Conservation (phyloP, 2,329 filamentous ascomycete species). For the Aspergillus tanneri region DNA sequence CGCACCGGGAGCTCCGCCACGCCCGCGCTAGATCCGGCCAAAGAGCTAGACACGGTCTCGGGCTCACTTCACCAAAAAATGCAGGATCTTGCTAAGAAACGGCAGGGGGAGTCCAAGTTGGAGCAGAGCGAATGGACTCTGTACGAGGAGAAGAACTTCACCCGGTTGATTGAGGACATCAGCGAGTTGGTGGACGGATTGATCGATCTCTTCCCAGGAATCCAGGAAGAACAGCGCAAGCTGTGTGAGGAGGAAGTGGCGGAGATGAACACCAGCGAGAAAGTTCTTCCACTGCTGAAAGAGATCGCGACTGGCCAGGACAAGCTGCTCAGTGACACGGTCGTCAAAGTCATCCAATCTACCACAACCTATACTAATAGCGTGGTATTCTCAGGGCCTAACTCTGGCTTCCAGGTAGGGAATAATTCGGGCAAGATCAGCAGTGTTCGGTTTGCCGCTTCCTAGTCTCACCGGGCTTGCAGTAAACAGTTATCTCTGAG, state of each 20-base stretch:
- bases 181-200: constrained; percentile 2
- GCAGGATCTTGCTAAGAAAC: neutral
- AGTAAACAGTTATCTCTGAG: too few species aligned
- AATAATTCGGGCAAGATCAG: constrained; percentile 6
- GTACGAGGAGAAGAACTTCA: constrained; percentile 6
- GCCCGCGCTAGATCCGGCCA: neutral
- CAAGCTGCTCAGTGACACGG: constrained; percentile 1
- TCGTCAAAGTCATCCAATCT: constrained; percentile 1
- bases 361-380: constrained; percentile 6
- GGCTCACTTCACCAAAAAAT: constrained; percentile 9
- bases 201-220: constrained; percentile 1
- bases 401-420: constrained; percentile 6
- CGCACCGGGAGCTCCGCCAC: neutral
- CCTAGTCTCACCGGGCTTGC: too few species aligned
- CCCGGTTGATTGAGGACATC: constrained; percentile 6
- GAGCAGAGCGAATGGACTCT: neutral
- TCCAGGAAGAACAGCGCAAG: constrained; percentile 1
- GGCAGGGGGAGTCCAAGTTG: neutral
- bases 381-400: constrained; percentile 5
- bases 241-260: constrained; percentile 5
- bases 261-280: constrained; percentile 1
- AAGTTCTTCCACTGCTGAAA: neutral
- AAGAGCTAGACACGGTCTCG: neutral
- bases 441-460: constrained; percentile 2
- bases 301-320: constrained; percentile 1